These are phyloP conservation scores for Wallacemonas sp. DNA, from an alignment of 208 protist species.

Conservation along the genomic window DNA sequence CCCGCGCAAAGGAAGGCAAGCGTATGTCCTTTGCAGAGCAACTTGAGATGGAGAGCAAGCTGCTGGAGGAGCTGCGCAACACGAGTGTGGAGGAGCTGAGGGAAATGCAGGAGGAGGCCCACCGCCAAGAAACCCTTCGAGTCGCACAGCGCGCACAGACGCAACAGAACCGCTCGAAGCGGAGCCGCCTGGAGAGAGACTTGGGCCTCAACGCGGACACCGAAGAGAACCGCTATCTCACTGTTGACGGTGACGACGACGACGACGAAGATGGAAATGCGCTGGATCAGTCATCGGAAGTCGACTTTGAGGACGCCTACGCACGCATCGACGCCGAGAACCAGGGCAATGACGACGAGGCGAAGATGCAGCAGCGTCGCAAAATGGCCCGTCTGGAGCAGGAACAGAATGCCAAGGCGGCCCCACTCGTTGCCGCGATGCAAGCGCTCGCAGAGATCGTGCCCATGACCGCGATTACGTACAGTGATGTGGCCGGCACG, in stretches of 20 bases:
- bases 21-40: conserved; percentile 86
- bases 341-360: conserved; percentile 21
- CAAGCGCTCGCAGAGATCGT: conserved; percentile 33
- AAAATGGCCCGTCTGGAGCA: conserved; percentile 3
- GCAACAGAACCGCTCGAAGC: conserved; percentile 20
- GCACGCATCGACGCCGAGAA: conserved; percentile 16
- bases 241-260: conserved; percentile 24
- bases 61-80: conserved; percentile 56
- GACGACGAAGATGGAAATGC: conserved; percentile 17
- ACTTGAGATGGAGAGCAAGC: conserved; percentile 66
- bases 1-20: conserved; percentile 60
- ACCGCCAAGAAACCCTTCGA: conserved; percentile 39
- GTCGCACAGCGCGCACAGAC: conserved; percentile 26
- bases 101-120: conserved; percentile 50
- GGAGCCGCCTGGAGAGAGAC: conserved; percentile 18
- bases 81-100: conserved; percentile 54
- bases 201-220: conserved; percentile 3
- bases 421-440: conserved; percentile 29
- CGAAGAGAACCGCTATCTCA: neutral
- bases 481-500: conserved; percentile 61
- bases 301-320: no score
- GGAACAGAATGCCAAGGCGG: conserved; percentile 11
- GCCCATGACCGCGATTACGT: conserved; percentile 40
- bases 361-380: conserved; percentile 12
- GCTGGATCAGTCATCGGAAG: no score